These are phyloP conservation scores for Phytopythium cucurbitacearum DNA, from an alignment of 352 stramenopile genomes.

Conservation along the genomic window DNA sequence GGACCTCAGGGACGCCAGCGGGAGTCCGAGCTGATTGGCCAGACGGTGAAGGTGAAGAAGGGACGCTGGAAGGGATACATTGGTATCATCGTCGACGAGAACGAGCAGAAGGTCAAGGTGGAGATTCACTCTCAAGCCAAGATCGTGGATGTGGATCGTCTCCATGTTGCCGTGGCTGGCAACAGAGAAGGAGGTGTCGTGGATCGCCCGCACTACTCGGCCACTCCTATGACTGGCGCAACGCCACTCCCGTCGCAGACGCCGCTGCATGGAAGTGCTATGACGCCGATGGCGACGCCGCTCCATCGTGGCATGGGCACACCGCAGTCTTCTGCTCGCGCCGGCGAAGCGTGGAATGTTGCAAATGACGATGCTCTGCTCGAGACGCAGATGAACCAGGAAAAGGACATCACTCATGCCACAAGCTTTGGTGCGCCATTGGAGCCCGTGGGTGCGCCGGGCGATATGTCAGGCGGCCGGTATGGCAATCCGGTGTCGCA, in stretches of 20 bases:
- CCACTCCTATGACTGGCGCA: conserved; percentile 69
- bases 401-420: conserved; percentile 87
- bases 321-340: conserved; percentile 54
- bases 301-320: conserved; percentile 79
- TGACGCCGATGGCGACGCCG: conserved; percentile 86
- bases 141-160: conserved; percentile 81
- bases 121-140: conserved; percentile 90
- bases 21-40: conserved; percentile 81
- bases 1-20: conserved; percentile 36
- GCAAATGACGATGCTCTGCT: conserved; percentile 83
- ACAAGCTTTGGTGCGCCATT: conserved; percentile 82
- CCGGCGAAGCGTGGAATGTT: conserved; percentile 80
- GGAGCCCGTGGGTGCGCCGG: conserved; percentile 68
- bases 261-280: conserved; percentile 75
- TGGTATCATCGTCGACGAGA: conserved; percentile 88
- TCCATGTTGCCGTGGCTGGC: conserved; percentile 72
- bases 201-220: conserved; percentile 65
- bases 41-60: conserved; percentile 91
- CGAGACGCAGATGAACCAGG: conserved; percentile 86
- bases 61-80: conserved; percentile 92
- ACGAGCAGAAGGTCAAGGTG: conserved; percentile 88
- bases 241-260: conserved; percentile 82
- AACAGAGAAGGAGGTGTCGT: conserved; percentile 74
- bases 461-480: conserved; percentile 45
- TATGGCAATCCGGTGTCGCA: conserved; percentile 48